Evolutionary conservation across 331 rosid species (phyloP).

Genomic region (Malus hybrid): DNA sequence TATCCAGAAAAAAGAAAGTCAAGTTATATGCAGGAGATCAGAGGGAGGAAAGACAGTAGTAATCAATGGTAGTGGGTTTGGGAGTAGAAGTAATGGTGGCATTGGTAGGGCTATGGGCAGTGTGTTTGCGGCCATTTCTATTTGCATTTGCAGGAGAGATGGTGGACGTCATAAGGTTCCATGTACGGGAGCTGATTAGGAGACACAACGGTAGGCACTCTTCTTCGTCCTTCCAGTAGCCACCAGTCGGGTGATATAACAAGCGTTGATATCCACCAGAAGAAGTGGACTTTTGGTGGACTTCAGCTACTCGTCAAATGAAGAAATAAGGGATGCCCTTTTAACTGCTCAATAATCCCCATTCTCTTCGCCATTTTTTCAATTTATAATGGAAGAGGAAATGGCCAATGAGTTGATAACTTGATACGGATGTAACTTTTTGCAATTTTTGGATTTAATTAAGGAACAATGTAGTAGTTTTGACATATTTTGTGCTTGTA

Average conservation of each 20-base stretch:
- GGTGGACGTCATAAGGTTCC: background rate
- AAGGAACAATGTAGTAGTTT: background rate
- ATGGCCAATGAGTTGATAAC: background rate
- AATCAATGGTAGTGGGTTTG: conserved; percentile 15
- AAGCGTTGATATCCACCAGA: background rate
- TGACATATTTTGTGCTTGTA: too few relatives aligned
- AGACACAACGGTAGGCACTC: background rate
- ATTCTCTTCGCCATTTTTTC: background rate
- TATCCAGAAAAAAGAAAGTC: background rate
- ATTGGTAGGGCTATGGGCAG: conserved; percentile 35
- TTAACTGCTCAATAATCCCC: background rate
- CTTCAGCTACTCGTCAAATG: background rate
- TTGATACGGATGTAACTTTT: background rate
- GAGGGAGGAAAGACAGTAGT: too few relatives aligned
- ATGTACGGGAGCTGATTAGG: background rate
- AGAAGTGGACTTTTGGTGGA: too few relatives aligned
- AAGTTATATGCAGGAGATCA: background rate
- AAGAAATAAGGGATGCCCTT: background rate
- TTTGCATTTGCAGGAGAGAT: conserved; percentile 27
- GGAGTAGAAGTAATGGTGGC: conserved; percentile 20
- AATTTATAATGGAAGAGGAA: background rate
- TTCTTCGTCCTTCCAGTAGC: background rate
- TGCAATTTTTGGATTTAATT: background rate
- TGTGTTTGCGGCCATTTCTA: conserved; percentile 27
- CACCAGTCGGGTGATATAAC: background rate